Percentiles rank a stretch among this genome's conserved stretches.
phyloP scores from a whole-genome alignment of 345 rosid genomes.

The Citrus reticulata region DNA sequence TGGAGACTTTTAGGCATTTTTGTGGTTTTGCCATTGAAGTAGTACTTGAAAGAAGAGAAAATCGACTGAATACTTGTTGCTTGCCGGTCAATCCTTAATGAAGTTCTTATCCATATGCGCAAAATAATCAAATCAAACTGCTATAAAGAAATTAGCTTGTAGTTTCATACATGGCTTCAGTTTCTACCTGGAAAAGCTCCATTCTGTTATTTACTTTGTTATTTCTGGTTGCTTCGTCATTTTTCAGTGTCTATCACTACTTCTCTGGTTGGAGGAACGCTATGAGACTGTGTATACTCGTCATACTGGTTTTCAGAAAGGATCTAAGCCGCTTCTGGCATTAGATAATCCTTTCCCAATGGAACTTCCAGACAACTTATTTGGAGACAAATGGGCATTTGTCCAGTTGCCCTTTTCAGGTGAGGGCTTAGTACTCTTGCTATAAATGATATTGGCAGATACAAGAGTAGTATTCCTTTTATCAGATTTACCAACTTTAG shows the following conservation, averaged over 20 bases:
- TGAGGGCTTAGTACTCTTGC: not conserved
- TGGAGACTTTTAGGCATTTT: not conserved
- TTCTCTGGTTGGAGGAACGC: constrained; percentile 89
- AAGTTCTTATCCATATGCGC: not conserved
- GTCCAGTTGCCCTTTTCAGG: constrained; percentile 91
- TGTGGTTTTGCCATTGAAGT: not conserved
- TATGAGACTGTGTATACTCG: constrained; percentile 73
- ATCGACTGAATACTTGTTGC: not conserved
- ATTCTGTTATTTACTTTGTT: not conserved
- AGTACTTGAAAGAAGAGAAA: not conserved
- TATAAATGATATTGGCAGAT: not conserved
- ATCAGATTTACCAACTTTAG: not conserved
- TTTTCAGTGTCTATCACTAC: constrained; percentile 76
- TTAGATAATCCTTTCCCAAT: constrained; percentile 90
- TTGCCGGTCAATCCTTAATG: not conserved
- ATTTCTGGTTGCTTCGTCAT: not conserved
- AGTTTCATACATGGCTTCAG: not conserved
- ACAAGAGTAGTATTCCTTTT: not conserved
- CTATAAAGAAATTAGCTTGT: not conserved
- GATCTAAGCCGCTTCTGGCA: constrained; percentile 72
- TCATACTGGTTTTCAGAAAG: constrained; percentile 95
- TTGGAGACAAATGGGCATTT: constrained; percentile 95
- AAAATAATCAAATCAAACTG: not conserved
- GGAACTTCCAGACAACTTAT: constrained; percentile 86
- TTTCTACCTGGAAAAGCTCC: not conserved